Conservation (phyloP, 2,329 filamentous ascomycete species). For the Aspergillus jensenii region DNA sequence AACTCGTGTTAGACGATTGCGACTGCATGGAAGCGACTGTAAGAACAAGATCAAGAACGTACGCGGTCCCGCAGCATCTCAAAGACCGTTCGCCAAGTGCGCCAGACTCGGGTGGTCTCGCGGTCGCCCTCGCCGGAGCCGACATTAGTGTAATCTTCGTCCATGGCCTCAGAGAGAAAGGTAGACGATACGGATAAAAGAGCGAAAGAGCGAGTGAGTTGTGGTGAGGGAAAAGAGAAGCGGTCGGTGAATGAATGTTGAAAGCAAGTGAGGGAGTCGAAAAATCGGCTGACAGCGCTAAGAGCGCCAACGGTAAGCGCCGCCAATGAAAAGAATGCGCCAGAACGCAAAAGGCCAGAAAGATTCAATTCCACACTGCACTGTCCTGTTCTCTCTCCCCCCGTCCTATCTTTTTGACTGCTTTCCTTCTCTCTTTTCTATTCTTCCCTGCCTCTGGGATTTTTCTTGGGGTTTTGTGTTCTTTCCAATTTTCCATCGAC, state of each 20-base stretch:
- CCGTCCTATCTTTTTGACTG: constrained; percentile 14
- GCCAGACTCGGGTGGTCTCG: constrained; percentile 72
- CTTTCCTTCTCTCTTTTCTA: constrained; percentile 1
- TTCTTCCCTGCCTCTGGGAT: constrained; percentile 9
- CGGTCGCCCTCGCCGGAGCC: constrained; percentile 38
- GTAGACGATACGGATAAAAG: constrained; percentile 14
- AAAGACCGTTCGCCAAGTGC: constrained; percentile 87
- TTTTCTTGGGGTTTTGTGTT: constrained; percentile 3
- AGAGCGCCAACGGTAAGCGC: constrained; percentile 26
- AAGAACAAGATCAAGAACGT: constrained; percentile 37
- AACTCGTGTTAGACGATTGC: constrained; percentile 7
- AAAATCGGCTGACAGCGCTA: constrained; percentile 33
- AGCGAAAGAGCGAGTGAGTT: constrained; percentile 25
- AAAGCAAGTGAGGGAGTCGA: constrained; percentile 19
- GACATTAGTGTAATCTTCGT: constrained; percentile 35
- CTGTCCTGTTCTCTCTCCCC: constrained; percentile 13
- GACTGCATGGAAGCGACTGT: not conserved
- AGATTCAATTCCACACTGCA: constrained; percentile 14
- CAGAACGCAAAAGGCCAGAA: constrained; percentile 21
- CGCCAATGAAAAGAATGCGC: constrained; percentile 16
- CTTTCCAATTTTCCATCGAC: constrained; percentile 7
- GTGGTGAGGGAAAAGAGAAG: constrained; percentile 2
- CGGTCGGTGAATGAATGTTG: not conserved
- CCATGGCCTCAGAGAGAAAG: constrained; percentile 29
- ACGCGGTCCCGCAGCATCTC: constrained; percentile 94